Evolutionary conservation across 2,329 filamentous ascomycete genomes (phyloP).

Genomic region (Clonostachys rhizophaga): DNA sequence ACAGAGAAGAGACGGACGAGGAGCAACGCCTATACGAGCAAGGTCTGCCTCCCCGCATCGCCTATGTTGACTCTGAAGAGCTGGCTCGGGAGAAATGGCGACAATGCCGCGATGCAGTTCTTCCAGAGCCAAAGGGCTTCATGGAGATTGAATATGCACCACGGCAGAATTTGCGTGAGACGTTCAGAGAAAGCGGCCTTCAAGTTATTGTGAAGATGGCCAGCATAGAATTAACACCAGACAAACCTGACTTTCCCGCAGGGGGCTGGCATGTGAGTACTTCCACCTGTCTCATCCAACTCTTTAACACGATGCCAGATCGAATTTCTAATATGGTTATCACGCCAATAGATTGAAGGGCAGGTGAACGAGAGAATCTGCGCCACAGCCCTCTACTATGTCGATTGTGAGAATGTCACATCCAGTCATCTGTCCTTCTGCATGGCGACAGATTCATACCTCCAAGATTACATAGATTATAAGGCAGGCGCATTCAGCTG

Average conservation of each 20-base stretch:
- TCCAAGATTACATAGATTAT: not conserved
- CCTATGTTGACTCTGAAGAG: too few relatives aligned
- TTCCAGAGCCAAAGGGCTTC: conserved; percentile 15
- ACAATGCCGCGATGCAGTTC: conserved; percentile 6
- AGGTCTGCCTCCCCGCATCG: too few relatives aligned
- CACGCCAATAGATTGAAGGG: conserved; percentile 14
- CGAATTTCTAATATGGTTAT: too few relatives aligned
- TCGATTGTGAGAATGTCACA: conserved; percentile 21
- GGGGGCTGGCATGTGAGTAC: conserved; percentile 36
- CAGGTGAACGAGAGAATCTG: conserved; percentile 24
- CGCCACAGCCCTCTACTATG: conserved; percentile 9
- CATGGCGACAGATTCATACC: not conserved
- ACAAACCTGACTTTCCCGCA: conserved; percentile 40
- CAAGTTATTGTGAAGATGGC: conserved; percentile 63
- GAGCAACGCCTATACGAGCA: too few relatives aligned
- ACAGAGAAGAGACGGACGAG: too few relatives aligned
- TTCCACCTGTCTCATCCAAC: too few relatives aligned
- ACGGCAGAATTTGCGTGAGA: conserved; percentile 2
- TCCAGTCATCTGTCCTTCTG: conserved; percentile 15
- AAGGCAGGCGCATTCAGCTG: conserved; percentile 2
- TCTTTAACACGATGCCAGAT: too few relatives aligned
- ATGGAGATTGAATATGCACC: conserved; percentile 26
- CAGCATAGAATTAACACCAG: conserved; percentile 50
- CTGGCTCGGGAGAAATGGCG: conserved; percentile 5
- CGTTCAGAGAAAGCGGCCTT: conserved; percentile 19